These are phyloP conservation scores for Mucor lusitanicus DNA, from an alignment of 371 early-diverging fungal genomes.

Conservation along the genomic window DNA sequence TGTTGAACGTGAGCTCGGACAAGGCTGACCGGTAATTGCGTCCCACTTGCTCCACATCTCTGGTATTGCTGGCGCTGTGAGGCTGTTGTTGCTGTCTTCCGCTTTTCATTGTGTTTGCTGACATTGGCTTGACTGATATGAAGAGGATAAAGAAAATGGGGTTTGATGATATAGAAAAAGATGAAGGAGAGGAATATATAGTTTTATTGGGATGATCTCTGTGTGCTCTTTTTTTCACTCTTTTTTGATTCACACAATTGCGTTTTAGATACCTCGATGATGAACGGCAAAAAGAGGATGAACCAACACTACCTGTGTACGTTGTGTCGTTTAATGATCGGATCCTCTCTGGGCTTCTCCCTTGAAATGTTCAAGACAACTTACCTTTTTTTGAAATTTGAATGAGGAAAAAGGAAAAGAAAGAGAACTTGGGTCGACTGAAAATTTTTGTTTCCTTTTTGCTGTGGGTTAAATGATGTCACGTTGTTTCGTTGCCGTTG, in stretches of 20 bases:
- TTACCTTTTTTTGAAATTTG: not conserved
- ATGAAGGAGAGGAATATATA: not conserved
- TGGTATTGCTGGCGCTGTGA: slow-evolving; percentile 7
- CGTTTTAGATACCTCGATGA: not conserved
- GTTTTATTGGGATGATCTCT: not conserved
- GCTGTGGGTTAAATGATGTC: not conserved
- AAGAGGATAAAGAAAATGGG: slow-evolving; percentile 6
- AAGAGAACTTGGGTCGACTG: not conserved
- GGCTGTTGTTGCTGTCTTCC: slow-evolving; percentile 22
- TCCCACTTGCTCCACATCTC: slow-evolving; percentile 37
- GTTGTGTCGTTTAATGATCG: not conserved
- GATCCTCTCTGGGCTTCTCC: not conserved
- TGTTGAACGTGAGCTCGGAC: slow-evolving; percentile 83
- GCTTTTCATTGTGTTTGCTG: slow-evolving; percentile 28
- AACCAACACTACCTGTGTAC: not conserved
- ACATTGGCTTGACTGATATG: slow-evolving; percentile 18
- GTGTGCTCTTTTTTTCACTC: not conserved
- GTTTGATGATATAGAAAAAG: not conserved
- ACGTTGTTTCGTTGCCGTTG: not conserved
- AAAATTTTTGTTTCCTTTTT: not conserved
- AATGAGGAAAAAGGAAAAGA: not conserved
- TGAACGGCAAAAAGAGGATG: not conserved
- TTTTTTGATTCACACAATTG: not conserved
- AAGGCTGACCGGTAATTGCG: slow-evolving; percentile 37
- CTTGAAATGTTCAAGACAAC: not conserved